Conservation (phyloP, 1,284 basidiomycete species). For the Earliella scabrosa region DNA sequence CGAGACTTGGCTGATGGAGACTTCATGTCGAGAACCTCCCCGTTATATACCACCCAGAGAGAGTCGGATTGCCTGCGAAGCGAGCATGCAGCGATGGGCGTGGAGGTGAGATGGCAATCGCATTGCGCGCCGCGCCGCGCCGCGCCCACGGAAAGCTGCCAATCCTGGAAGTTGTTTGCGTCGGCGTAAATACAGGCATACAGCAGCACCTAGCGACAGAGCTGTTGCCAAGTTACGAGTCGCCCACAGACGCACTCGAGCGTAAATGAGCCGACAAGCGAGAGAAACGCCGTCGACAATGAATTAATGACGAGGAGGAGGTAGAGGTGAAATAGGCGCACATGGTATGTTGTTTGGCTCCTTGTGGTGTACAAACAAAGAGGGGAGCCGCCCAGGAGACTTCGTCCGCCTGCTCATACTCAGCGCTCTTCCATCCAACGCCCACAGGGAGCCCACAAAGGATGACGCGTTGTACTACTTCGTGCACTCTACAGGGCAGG, state of each 20-base stretch:
- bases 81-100: not conserved
- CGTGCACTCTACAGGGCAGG: too few species aligned
- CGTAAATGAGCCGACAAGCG: not conserved
- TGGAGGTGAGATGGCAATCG: slow-evolving; percentile 8
- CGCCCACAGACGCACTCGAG: not conserved
- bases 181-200: not conserved
- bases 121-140: not conserved
- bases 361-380: slow-evolving; percentile 2
- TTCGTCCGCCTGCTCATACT: too few species aligned
- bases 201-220: not conserved
- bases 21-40: slow-evolving; percentile 1
- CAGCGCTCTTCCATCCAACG: too few species aligned
- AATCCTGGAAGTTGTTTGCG: slow-evolving; percentile 8
- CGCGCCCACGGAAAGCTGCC: slow-evolving; percentile 5
- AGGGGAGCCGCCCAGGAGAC: too few species aligned
- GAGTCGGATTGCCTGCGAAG: slow-evolving; percentile 9
- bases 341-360: slow-evolving; percentile 4
- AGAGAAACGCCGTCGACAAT: not conserved
- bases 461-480: too few species aligned
- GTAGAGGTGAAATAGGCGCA: not conserved
- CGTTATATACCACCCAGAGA: not conserved
- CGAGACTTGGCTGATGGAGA: not conserved
- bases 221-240: slow-evolving; percentile 1
- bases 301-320: not conserved
- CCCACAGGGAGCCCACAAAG: too few species aligned